phyloP scores from a whole-genome alignment of 768 basidiomycete species.

The Paxillus ammoniavirescens region DNA sequence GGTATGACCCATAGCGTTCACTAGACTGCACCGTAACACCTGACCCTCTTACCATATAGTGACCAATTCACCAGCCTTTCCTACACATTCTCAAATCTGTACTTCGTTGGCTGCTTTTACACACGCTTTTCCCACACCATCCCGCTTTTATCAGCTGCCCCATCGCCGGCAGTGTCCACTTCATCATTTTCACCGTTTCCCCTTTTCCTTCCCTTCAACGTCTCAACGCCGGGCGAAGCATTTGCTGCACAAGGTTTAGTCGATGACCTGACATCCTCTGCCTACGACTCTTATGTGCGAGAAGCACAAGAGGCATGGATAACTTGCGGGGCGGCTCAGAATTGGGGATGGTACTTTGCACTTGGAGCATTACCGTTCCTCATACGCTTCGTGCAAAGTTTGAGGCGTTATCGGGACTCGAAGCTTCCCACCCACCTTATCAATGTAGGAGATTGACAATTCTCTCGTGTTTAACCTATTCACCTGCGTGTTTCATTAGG shows the following conservation, averaged over 20 bases:
- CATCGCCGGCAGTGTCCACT: background rate
- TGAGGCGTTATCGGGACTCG: conserved; percentile 86
- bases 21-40: background rate
- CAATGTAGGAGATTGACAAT: conserved; percentile 58
- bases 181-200: background rate
- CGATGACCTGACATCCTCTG: conserved; percentile 2
- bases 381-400: conserved; percentile 79
- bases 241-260: background rate
- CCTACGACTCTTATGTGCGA: conserved; percentile 23
- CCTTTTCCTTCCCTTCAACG: background rate
- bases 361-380: conserved; percentile 67
- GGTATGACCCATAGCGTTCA: conserved; percentile 41
- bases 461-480: background rate
- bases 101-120: conserved; percentile 75
- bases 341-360: conserved; percentile 64
- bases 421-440: conserved; percentile 73
- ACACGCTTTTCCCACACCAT: conserved; percentile 15
- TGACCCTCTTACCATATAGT: conserved; percentile 33
- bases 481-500: conserved; percentile 43
- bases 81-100: conserved; percentile 73
- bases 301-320: conserved; percentile 43
- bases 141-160: background rate
- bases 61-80: conserved; percentile 82
- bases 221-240: background rate
- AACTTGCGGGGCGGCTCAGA: conserved; percentile 37